phyloP scores from a whole-genome alignment of 257 asterid genomes.

The Rehmannia glutinosa region DNA sequence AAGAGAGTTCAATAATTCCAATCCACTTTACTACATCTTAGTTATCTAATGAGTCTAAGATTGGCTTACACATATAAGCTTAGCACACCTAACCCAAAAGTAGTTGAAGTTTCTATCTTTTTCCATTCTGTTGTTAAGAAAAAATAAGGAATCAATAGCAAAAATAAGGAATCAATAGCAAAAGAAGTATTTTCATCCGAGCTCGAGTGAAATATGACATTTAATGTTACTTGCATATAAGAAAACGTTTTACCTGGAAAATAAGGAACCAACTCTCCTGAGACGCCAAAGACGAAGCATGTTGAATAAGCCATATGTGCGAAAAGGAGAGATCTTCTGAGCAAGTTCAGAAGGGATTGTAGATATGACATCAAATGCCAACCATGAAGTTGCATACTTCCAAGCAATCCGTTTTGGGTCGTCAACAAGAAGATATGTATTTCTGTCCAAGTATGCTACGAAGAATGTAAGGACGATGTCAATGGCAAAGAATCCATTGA shows the following conservation, averaged over 20 bases:
- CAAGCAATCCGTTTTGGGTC: constrained; percentile 37
- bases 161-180: too few species aligned
- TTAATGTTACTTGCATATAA: neutral
- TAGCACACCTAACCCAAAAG: constrained; percentile 49
- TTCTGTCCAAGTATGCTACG: constrained; percentile 48
- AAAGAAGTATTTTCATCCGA: neutral
- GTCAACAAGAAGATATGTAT: constrained; percentile 45
- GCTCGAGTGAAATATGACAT: neutral
- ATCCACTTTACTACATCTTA: neutral
- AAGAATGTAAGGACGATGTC: constrained; percentile 62
- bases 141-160: neutral
- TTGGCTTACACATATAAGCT: constrained; percentile 48
- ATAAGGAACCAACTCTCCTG: constrained; percentile 48
- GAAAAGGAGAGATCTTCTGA: constrained; percentile 29
- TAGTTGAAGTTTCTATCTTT: constrained; percentile 44
- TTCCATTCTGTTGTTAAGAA: constrained; percentile 41
- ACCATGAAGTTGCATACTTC: constrained; percentile 46
- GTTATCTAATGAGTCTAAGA: neutral
- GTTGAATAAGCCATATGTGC: constrained; percentile 42
- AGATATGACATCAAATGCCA: constrained; percentile 46
- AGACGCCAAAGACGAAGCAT: constrained; percentile 68
- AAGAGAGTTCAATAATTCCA: neutral
- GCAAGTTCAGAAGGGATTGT: constrained; percentile 59
- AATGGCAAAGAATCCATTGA: constrained; percentile 52
- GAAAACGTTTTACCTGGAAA: constrained; percentile 30